Conservation (phyloP, 257 asterid genomes). For the Solanum virginianum region DNA sequence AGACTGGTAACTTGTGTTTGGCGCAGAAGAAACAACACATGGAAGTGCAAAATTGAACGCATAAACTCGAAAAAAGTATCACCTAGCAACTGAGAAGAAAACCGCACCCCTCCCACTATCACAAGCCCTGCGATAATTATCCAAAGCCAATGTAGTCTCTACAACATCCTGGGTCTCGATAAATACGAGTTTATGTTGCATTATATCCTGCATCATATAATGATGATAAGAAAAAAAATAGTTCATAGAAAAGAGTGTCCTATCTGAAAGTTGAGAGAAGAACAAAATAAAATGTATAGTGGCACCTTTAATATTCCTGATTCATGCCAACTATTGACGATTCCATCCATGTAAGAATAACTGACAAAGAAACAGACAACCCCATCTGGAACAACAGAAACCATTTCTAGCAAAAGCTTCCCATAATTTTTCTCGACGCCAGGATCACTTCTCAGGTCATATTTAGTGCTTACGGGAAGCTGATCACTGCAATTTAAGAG, state of each 20-base stretch:
- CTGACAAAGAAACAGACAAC: constrained; percentile 93
- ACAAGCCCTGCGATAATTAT: constrained; percentile 95
- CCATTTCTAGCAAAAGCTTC: constrained; percentile 94
- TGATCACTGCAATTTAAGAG: constrained; percentile 54
- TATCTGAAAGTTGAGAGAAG: background rate
- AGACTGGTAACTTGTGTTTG: background rate
- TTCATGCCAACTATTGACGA: constrained; percentile 97
- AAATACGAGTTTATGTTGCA: constrained; percentile 96
- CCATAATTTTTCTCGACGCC: constrained; percentile 97
- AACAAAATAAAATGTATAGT: background rate
- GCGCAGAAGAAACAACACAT: background rate
- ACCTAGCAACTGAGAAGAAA: constrained; percentile 99
- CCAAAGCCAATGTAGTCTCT: constrained; percentile 94
- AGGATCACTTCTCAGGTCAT: constrained; percentile 94
- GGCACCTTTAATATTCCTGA: constrained; percentile 82
- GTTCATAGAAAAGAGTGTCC: background rate
- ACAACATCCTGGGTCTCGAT: constrained; percentile 98
- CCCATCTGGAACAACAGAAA: constrained; percentile 94
- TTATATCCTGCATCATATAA: constrained; percentile 62
- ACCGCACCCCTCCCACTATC: constrained; percentile 99
- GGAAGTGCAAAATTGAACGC: background rate
- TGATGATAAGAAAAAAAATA: background rate
- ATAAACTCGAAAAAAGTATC: background rate
- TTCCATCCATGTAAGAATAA: constrained; percentile 98
- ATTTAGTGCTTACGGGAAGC: constrained; percentile 97